These are phyloP conservation scores for Coniochaeta prunicola DNA, from an alignment of 2,329 filamentous ascomycete genomes.

Conservation along the genomic window DNA sequence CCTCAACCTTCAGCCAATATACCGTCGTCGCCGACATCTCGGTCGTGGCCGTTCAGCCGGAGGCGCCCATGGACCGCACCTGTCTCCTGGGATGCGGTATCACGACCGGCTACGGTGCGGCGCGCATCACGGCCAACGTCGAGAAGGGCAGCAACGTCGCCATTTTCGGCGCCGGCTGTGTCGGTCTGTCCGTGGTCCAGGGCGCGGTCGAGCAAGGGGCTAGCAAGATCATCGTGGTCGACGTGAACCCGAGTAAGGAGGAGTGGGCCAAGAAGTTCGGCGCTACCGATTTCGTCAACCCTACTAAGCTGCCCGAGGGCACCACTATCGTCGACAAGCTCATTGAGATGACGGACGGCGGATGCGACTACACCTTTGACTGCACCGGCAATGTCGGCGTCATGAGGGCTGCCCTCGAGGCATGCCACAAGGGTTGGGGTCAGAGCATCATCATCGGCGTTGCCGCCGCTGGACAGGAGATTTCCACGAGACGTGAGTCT, in stretches of 20 bases:
- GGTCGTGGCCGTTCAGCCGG: slow-evolving; percentile 83
- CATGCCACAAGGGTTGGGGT: slow-evolving; percentile 99
- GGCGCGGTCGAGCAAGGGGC: slow-evolving; percentile 82
- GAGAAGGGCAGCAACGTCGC: slow-evolving; percentile 87
- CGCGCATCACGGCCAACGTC: slow-evolving; percentile 84
- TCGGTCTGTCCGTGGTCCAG: slow-evolving; percentile 91
- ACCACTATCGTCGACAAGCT: slow-evolving; percentile 88
- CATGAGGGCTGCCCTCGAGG: slow-evolving; percentile 92
- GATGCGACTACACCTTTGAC: slow-evolving; percentile 98
- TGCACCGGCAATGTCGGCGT: slow-evolving; percentile 96
- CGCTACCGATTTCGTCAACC: slow-evolving; percentile 95
- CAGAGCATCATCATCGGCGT: slow-evolving; percentile 98
- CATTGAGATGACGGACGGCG: slow-evolving; percentile 95
- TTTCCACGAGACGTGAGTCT: slow-evolving; percentile 79
- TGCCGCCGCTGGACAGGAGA: slow-evolving; percentile 92
- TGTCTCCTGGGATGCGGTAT: slow-evolving; percentile 97
- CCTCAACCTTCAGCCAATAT: slow-evolving; percentile 97
- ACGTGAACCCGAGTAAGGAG: slow-evolving; percentile 84
- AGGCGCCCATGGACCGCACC: slow-evolving; percentile 91
- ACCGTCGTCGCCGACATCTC: slow-evolving; percentile 98
- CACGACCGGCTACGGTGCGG: slow-evolving; percentile 95
- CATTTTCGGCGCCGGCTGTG: slow-evolving; percentile 92
- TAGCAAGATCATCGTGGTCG: slow-evolving; percentile 64
- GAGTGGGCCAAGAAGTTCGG: slow-evolving; percentile 91
- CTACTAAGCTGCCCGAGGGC: slow-evolving; percentile 60